Percentiles rank a stretch among this genome's conserved stretches.
phyloP scores from a whole-genome alignment of 352 stramenopile species.

The Phytophthora hibernalis region DNA sequence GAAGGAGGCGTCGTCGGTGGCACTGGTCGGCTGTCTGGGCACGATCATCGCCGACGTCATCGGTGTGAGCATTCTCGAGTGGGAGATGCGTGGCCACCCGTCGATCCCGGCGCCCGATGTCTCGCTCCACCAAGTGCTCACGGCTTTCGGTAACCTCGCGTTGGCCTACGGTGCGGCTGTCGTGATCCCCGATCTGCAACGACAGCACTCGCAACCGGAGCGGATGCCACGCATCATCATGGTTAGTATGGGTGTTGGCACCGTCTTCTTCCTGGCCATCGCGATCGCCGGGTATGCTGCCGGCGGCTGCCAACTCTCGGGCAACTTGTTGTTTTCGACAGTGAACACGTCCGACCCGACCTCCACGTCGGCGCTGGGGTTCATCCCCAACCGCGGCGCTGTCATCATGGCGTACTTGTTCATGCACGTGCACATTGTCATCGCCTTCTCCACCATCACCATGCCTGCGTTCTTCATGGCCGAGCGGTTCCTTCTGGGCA shows the following conservation, averaged over 20 bases:
- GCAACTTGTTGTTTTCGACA: conserved; percentile 44
- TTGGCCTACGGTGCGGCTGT: conserved; percentile 39
- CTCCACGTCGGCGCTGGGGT: conserved; percentile 33
- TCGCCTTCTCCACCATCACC: conserved; percentile 54
- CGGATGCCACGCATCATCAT: conserved; percentile 55
- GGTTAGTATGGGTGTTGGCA: conserved; percentile 43
- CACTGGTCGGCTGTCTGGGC: conserved; percentile 37
- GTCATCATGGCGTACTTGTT: conserved; percentile 49
- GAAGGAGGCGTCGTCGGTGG: conserved; percentile 35
- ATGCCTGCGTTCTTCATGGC: conserved; percentile 53
- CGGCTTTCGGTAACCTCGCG: conserved; percentile 41
- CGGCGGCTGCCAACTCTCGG: conserved; percentile 51
- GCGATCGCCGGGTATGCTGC: conserved; percentile 46
- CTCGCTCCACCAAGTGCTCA: conserved; percentile 41
- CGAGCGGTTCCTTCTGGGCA: conserved; percentile 49
- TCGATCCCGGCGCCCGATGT: conserved; percentile 35
- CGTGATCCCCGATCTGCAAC: conserved; percentile 43
- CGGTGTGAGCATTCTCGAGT: conserved; percentile 39
- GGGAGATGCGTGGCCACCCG: conserved; percentile 42
- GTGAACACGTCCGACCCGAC: conserved; percentile 38
- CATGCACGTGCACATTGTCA: conserved; percentile 57
- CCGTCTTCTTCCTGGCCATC: conserved; percentile 49
- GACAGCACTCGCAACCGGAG: conserved; percentile 53
- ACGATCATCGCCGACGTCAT: conserved; percentile 43
- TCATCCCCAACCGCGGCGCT: conserved; percentile 34